A percentile compares a stretch with the other conserved stretches of the same genome.
Evolutionary conservation across 306 rosid species (phyloP).

Genomic region (Glycine tomentella): DNA sequence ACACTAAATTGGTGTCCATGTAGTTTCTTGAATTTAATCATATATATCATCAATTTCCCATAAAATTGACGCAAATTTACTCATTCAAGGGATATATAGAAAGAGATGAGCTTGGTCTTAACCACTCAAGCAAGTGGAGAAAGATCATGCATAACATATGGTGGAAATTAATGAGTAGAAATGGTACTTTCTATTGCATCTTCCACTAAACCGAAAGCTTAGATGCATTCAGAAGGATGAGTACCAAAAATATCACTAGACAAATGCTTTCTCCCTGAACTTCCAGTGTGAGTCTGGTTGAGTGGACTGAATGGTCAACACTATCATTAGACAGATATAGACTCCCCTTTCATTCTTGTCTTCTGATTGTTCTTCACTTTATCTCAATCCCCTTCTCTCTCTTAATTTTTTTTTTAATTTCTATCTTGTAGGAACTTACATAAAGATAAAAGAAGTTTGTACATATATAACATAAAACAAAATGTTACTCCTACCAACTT

Average conservation of each 20-base stretch:
- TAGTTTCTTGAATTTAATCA: slow-evolving; percentile 6
- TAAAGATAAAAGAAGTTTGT: slow-evolving; percentile 1
- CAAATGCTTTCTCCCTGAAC: slow-evolving; percentile 53
- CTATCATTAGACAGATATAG: slow-evolving; percentile 67
- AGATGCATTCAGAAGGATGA: slow-evolving; percentile 44
- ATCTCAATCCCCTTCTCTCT: not conserved
- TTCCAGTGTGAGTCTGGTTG: slow-evolving; percentile 55
- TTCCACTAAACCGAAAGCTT: slow-evolving; percentile 60
- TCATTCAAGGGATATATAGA: not conserved
- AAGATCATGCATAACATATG: slow-evolving; percentile 44
- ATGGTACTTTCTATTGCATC: slow-evolving; percentile 67
- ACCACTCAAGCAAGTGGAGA: slow-evolving; percentile 54
- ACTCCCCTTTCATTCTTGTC: slow-evolving; percentile 79
- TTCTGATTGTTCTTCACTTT: slow-evolving; percentile 54
- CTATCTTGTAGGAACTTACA: slow-evolving; percentile 9
- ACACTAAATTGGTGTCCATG: not conserved
- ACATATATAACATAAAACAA: not conserved
- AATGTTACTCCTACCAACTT: not conserved
- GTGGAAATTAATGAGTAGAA: slow-evolving; percentile 52
- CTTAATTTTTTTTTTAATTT: not conserved
- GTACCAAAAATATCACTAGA: slow-evolving; percentile 43
- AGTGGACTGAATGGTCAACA: slow-evolving; percentile 84
- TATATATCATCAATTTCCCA: not conserved
- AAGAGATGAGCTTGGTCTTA: slow-evolving; percentile 6
- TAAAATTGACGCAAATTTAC: not conserved